Evolutionary conservation across 2,329 filamentous ascomycete species (phyloP).

Genomic region (Pseudogymnoascus sp.): DNA sequence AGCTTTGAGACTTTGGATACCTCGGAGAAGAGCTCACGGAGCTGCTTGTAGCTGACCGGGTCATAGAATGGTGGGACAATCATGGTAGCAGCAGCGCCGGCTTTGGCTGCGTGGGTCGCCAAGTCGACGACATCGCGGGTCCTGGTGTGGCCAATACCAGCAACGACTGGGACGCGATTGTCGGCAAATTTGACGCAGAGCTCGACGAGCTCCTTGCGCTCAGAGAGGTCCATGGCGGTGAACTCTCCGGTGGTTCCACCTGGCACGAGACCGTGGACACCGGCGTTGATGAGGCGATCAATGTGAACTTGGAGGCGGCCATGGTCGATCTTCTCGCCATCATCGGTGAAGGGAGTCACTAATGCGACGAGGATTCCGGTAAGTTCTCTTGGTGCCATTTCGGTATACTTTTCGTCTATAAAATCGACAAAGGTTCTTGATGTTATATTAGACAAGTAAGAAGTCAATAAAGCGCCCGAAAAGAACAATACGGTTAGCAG

Average conservation of each 20-base stretch:
- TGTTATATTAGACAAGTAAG: not conserved
- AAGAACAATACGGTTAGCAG: too few species aligned
- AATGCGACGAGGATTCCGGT: slow-evolving; percentile 41
- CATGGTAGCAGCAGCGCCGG: slow-evolving; percentile 38
- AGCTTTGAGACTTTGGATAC: slow-evolving; percentile 34
- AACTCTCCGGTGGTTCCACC: slow-evolving; percentile 44
- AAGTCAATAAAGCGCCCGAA: too few species aligned
- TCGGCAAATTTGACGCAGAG: slow-evolving; percentile 31
- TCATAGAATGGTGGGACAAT: slow-evolving; percentile 44
- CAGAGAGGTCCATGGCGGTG: slow-evolving; percentile 35
- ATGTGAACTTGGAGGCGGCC: slow-evolving; percentile 36
- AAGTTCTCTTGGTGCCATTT: slow-evolving; percentile 16
- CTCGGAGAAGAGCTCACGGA: slow-evolving; percentile 34
- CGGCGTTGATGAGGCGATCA: slow-evolving; percentile 36
- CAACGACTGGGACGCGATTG: slow-evolving; percentile 35
- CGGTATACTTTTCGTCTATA: not conserved
- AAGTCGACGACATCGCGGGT: slow-evolving; percentile 35
- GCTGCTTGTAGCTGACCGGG: slow-evolving; percentile 32
- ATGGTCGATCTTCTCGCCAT: slow-evolving; percentile 35
- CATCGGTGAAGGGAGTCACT: slow-evolving; percentile 39
- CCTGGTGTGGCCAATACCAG: slow-evolving; percentile 37
- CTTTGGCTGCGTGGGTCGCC: slow-evolving; percentile 32
- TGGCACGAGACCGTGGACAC: slow-evolving; percentile 42
- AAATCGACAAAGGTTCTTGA: not conserved
- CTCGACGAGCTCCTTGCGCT: slow-evolving; percentile 38